Percentiles rank a stretch among this genome's conserved stretches.
These are phyloP conservation scores for Cutaneotrichosporon sp. DNA, from an alignment of 1,284 basidiomycete genomes.

Conservation along the genomic window DNA sequence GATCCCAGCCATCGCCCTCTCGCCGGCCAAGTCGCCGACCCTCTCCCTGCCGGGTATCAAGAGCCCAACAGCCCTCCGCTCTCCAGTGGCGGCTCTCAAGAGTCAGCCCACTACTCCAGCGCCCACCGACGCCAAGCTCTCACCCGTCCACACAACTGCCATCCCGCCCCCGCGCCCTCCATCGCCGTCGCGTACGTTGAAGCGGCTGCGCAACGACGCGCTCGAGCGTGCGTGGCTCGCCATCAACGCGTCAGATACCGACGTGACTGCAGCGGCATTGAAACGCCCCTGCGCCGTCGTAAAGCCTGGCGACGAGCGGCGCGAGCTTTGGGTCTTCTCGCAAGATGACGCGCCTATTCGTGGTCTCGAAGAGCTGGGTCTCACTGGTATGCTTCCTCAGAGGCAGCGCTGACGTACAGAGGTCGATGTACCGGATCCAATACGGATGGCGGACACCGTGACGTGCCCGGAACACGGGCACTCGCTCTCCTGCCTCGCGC, in stretches of 20 bases:
- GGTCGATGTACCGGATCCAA: constrained; percentile 13
- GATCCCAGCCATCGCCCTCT: not conserved
- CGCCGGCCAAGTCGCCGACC: not conserved
- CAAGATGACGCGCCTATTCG: not conserved
- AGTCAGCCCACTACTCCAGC: not conserved
- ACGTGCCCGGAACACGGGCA: constrained; percentile 22
- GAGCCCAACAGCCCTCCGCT: not conserved
- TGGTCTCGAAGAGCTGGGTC: constrained; percentile 5
- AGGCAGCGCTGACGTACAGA: constrained; percentile 14
- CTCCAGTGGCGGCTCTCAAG: not conserved
- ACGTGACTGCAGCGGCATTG: constrained; percentile 11
- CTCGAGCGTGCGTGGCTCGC: constrained; percentile 34
- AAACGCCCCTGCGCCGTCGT: constrained; percentile 20
- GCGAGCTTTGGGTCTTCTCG: constrained; percentile 26
- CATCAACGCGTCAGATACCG: constrained; percentile 22
- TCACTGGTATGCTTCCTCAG: constrained; percentile 12
- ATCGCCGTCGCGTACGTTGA: not conserved
- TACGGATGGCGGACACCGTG: constrained; percentile 17
- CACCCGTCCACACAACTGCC: not conserved
- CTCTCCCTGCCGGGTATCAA: not conserved
- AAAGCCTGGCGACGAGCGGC: not conserved
- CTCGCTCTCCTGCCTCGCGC: constrained; percentile 15
- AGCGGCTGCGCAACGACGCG: constrained; percentile 24
- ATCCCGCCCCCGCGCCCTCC: not conserved
- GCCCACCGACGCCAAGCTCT: not conserved